Conservation (phyloP, 805 yeast species). For the Kregervanrija fluxuum region DNA sequence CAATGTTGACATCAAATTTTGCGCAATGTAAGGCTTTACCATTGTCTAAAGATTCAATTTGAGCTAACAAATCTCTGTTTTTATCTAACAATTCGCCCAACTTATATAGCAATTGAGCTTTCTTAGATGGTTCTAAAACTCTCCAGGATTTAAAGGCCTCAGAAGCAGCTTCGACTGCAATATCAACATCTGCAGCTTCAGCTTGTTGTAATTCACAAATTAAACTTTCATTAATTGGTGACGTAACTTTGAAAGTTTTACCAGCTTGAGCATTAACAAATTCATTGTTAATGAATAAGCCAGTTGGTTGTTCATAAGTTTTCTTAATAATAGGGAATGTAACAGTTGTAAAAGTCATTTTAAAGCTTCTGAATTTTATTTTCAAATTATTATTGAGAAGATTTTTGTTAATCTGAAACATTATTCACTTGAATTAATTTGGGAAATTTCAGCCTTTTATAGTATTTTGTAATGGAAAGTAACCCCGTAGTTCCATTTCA, state of each 20-base stretch:
- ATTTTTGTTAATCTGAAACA: too few relatives aligned
- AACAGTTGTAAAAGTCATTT: conserved; percentile 22
- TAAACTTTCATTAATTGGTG: conserved; percentile 47
- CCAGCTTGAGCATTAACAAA: conserved; percentile 42
- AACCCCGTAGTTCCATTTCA: too few relatives aligned
- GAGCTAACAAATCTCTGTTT: conserved; percentile 54
- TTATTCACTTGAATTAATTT: too few relatives aligned
- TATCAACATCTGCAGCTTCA: conserved; percentile 55
- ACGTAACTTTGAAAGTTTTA: conserved; percentile 43
- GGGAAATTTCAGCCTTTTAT: too few relatives aligned
- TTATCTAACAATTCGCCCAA: conserved; percentile 66
- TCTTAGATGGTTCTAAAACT: conserved; percentile 45
- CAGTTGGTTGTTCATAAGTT: conserved; percentile 51
- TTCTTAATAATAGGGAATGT: conserved; percentile 63
- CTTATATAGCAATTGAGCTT: conserved; percentile 47
- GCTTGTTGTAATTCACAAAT: conserved; percentile 47
- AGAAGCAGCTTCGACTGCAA: conserved; percentile 62
- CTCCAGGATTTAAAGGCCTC: conserved; percentile 60
- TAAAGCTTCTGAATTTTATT: neutral
- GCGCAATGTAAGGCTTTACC: conserved; percentile 68
- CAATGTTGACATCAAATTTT: conserved; percentile 59
- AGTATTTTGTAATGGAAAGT: too few relatives aligned
- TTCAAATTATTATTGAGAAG: too few relatives aligned
- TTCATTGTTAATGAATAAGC: conserved; percentile 52
- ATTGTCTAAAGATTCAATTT: conserved; percentile 67